These are phyloP conservation scores for Scutellaria galericulata DNA, from an alignment of 257 asterid species.

Conservation along the genomic window DNA sequence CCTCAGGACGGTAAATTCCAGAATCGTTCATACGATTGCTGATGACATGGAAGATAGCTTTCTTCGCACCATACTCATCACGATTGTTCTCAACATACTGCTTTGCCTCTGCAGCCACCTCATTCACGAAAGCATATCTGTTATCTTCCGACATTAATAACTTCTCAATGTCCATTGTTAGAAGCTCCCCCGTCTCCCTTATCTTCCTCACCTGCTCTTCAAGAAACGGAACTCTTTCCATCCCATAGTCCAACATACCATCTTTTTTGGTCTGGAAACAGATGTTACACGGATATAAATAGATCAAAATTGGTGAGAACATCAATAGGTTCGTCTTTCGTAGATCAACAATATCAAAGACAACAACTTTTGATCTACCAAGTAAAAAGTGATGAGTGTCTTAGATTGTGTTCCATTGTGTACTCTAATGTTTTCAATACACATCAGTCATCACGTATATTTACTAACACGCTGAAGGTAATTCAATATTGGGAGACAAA, in stretches of 20 bases:
- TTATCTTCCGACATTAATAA: conserved; percentile 81
- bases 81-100: conserved; percentile 85
- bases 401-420: too few species aligned
- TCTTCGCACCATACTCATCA: conserved; percentile 89
- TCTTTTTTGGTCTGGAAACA: conserved; percentile 63
- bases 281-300: not conserved
- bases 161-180: conserved; percentile 80
- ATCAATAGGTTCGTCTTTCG: too few species aligned
- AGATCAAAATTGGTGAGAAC: not conserved
- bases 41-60: conserved; percentile 87
- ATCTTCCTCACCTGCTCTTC: conserved; percentile 90
- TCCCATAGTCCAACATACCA: conserved; percentile 51
- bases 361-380: too few species aligned
- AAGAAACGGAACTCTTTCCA: conserved; percentile 84
- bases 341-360: too few species aligned
- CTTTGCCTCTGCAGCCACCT: conserved; percentile 94
- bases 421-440: too few species aligned
- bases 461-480: too few species aligned
- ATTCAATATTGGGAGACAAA: too few species aligned
- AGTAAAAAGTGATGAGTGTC: too few species aligned
- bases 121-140: conserved; percentile 80
- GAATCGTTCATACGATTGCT: conserved; percentile 93
- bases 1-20: conserved; percentile 82
- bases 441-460: too few species aligned
- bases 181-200: conserved; percentile 67